Base-by-base conservation (phyloP, 2,329 filamentous ascomycete genomes). In the Sporothrix luriei region DNA sequence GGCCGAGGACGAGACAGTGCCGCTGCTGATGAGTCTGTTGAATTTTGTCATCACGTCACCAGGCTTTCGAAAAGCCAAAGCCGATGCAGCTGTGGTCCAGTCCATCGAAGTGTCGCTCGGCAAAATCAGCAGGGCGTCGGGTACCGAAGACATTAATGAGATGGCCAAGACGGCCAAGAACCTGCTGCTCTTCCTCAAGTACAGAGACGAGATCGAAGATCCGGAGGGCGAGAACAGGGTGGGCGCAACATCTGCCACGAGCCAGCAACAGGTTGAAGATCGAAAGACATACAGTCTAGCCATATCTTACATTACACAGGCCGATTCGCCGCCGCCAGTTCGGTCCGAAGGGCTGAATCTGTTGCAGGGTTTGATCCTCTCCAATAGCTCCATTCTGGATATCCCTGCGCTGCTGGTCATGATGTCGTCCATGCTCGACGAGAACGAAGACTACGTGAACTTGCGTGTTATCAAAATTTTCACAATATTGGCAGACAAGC, bases 391-490 rank as follows among this genome's bases (percentile, higher is more conserved):
- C 0, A 80, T 89, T 11, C 77, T 93, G 19, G 90, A 93, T 75
- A 84, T 92, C n/a, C 87, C 87, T 0, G 84, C 88, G 1, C 82
- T 88, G 3, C 80, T 90, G 0, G 85, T 90, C 6, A 81, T 91
- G 1, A 81, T 92, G 68, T 87, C 88, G 0, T 87, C 85, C 11
- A 81, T 92, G 0, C 80, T 92, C 1, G 83, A 85, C 71, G 89
- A 91, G 64, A 81, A 84, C 6, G 91, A 93, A 69, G 89, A 91
- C 69, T 93, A 90, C 75, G 88, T 92, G 71, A 90, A 91, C 74
- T 80, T 90, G 2, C 84, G 87, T n/a, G 85, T 88, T 19, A 86
- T 93, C 71, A 87, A 87, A 72, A 83, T 89, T 1, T 87, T 91
- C 70, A 84, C 85, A 0, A 84, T 87, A 29, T 78, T 93, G 13